Conservation (phyloP, 306 rosid species). For the Hippophae gyantsensis region DNA sequence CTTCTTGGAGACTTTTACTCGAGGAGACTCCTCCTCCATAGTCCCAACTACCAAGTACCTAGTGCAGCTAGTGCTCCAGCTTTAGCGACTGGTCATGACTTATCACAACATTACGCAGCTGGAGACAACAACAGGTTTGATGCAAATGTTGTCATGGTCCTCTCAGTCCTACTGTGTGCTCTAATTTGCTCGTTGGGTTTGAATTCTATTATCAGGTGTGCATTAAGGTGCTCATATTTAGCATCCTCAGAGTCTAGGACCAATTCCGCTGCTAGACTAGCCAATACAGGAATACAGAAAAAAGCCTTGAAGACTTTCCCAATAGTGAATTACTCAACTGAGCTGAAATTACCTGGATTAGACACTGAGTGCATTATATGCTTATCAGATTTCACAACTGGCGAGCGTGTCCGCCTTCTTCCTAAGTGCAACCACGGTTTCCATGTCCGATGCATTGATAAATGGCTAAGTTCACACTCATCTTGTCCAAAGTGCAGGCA, state of each 20-base stretch:
- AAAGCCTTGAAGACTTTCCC: conserved; percentile 75
- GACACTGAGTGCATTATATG: conserved; percentile 77
- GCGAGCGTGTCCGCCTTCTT: conserved; percentile 58
- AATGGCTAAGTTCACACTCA: conserved; percentile 76
- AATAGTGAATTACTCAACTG: conserved; percentile 39
- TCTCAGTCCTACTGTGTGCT: conserved; percentile 79
- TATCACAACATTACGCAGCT: conserved; percentile 21
- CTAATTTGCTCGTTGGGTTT: conserved; percentile 72
- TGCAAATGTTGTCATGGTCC: conserved; percentile 89
- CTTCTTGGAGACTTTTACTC: conserved; percentile 35
- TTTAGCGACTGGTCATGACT: conserved; percentile 11
- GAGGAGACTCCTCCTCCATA: conserved; percentile 53
- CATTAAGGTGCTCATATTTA: conserved; percentile 51
- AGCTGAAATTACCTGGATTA: conserved; percentile 39
- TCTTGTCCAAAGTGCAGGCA: conserved; percentile 94
- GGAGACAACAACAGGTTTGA: conserved; percentile 45
- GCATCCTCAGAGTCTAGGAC: conserved; percentile 20
- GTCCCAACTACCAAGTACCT: conserved; percentile 30
- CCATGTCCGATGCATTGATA: conserved; percentile 77
- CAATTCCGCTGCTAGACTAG: conserved; percentile 6
- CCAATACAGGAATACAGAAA: conserved; percentile 55
- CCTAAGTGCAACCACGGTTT: conserved; percentile 87
- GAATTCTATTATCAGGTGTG: conserved; percentile 77
- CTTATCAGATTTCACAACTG: conserved; percentile 48
- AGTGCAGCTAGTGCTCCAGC: conserved; percentile 24